These are phyloP conservation scores for Collybia mongolica DNA, from an alignment of 768 basidiomycete species.

Conservation along the genomic window DNA sequence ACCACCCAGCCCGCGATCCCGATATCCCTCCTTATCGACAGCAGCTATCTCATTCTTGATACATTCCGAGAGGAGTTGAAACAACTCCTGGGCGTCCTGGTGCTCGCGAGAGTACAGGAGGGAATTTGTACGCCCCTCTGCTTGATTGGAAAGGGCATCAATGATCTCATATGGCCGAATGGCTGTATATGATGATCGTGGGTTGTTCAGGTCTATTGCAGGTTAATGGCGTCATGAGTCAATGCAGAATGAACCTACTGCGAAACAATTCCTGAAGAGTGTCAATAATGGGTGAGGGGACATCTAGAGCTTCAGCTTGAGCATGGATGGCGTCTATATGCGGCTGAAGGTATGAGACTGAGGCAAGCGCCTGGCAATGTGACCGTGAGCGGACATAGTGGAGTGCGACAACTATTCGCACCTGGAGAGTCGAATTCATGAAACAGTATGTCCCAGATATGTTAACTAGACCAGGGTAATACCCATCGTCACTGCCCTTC, in stretches of 20 bases:
- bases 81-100: slow-evolving; percentile 98
- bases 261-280: slow-evolving; percentile 69
- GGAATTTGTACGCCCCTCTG: slow-evolving; percentile 51
- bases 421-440: slow-evolving; percentile 96
- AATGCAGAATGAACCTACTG: slow-evolving; percentile 39
- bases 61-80: slow-evolving; percentile 88
- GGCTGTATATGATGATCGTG: slow-evolving; percentile 52
- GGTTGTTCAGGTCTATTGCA: slow-evolving; percentile 60
- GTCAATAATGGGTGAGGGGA: slow-evolving; percentile 86
- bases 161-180: slow-evolving; percentile 77
- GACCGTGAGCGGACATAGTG: slow-evolving; percentile 1
- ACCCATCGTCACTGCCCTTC: slow-evolving; percentile 35
- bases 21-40: slow-evolving; percentile 67
- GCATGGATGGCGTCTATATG: slow-evolving; percentile 75
- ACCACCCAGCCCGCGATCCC: slow-evolving; percentile 72
- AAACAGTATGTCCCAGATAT: slow-evolving; percentile 97
- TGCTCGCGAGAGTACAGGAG: slow-evolving; percentile 90
- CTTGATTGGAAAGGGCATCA: slow-evolving; percentile 56
- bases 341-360: slow-evolving; percentile 77
- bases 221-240: neutral
- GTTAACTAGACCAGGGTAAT: slow-evolving; percentile 92
- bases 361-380: slow-evolving; percentile 74
- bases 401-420: slow-evolving; percentile 21
- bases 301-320: slow-evolving; percentile 76
- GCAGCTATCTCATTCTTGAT: slow-evolving; percentile 81